Evolutionary conservation across 495 filamentous ascomycete genomes (phyloP).

Genomic region (Aspergillus steynii): DNA sequence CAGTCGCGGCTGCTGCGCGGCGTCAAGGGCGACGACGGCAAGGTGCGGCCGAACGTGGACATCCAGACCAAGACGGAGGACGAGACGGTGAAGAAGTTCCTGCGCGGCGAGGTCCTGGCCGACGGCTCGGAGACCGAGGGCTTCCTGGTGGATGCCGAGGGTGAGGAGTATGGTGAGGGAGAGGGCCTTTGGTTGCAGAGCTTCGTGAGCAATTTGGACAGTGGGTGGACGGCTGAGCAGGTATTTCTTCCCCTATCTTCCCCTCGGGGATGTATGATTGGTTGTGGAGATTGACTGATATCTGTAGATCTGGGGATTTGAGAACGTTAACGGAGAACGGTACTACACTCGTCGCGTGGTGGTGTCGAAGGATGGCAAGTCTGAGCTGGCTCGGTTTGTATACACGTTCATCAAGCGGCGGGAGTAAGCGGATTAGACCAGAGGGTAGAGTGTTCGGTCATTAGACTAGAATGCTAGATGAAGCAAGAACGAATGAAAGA

Average conservation of each 20-base stretch:
- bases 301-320: conserved; percentile 63
- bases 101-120: conserved; percentile 39
- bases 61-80: conserved; percentile 36
- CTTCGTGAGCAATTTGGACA: conserved; percentile 43
- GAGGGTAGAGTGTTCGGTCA: not conserved
- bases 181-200: conserved; percentile 47
- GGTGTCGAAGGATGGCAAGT: conserved; percentile 60
- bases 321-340: conserved; percentile 57
- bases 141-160: conserved; percentile 41
- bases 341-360: conserved; percentile 67
- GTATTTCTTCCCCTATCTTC: conserved; percentile 23
- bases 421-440: not conserved
- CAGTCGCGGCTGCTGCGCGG: conserved; percentile 55
- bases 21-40: conserved; percentile 33
- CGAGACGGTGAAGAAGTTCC: conserved; percentile 46
- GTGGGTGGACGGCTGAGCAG: conserved; percentile 54
- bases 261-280: not conserved
- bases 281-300: conserved; percentile 8
- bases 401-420: conserved; percentile 58
- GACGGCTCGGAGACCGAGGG: conserved; percentile 41
- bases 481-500: not conserved
- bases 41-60: conserved; percentile 36
- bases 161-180: conserved; percentile 37
- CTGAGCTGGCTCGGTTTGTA: conserved; percentile 66
- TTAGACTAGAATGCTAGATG: too few species aligned